Conservation (phyloP, 1,284 basidiomycete species). For the Pseudozyma tsukubaensis region DNA sequence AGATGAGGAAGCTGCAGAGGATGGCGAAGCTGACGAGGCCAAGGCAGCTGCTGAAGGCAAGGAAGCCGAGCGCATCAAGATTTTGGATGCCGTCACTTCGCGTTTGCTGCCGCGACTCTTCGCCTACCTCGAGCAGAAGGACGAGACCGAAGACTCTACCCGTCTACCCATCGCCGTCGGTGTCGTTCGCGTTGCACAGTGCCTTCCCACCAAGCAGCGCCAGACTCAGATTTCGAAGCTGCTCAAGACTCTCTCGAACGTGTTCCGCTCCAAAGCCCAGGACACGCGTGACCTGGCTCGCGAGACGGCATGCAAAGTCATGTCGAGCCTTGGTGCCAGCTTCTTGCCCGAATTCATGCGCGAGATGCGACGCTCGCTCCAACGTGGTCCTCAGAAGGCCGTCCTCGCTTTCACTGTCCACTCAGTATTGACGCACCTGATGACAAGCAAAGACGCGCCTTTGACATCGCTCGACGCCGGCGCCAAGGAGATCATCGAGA, state of each 20-base stretch:
- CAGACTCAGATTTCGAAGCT: constrained; percentile 78
- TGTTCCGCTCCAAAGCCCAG: constrained; percentile 90
- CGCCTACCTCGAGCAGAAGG: constrained; percentile 73
- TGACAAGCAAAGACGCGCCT: constrained; percentile 72
- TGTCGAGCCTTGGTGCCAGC: constrained; percentile 78
- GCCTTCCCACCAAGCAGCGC: constrained; percentile 77
- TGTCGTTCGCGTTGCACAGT: constrained; percentile 83
- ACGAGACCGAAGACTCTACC: constrained; percentile 81
- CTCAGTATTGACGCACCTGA: constrained; percentile 78
- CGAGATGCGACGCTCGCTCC: constrained; percentile 84
- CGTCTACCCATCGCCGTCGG: constrained; percentile 82
- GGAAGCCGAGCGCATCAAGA: constrained; percentile 67
- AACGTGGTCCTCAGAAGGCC: constrained; percentile 93
- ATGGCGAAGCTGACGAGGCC: constrained; percentile 53
- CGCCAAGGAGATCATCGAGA: constrained; percentile 82
- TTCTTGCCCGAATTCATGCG: constrained; percentile 81
- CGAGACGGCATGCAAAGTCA: constrained; percentile 86
- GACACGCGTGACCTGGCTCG: constrained; percentile 90
- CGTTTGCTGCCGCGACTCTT: constrained; percentile 65
- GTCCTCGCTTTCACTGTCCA: constrained; percentile 88
- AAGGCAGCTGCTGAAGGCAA: constrained; percentile 22
- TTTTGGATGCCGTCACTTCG: constrained; percentile 81
- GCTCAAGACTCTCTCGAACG: constrained; percentile 85
- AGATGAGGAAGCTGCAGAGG: constrained; percentile 74
- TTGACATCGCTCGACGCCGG: constrained; percentile 72